Evolutionary conservation across 176 grass and related monocot genomes (phyloP), one percentile per base, ranked within the genome.

Genomic region (Calamus simplicifolius): DNA sequence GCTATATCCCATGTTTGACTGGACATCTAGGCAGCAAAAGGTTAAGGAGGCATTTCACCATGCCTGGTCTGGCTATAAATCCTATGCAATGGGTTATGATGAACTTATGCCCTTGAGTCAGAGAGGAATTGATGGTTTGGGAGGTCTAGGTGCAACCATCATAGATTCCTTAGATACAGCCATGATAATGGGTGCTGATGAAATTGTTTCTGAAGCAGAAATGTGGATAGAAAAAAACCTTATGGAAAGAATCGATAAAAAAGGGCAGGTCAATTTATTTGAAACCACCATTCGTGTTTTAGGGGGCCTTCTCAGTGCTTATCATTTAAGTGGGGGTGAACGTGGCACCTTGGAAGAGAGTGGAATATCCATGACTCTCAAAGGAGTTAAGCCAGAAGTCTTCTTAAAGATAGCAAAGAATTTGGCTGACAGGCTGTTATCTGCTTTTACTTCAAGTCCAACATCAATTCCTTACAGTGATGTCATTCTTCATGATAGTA

Each of bases 281-380:
- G 87, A 97, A 80, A 97, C 93, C 27, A 97, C 87, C 48, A 97
- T 97, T 48, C 83, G 93, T 75, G 83, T 97, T 29, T 80, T 97
- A 73, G 93, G 93, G 64, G 93, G 93, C n/a, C 93, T 97, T 80
- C 93, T 97, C 57, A 92, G 93, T 71, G 84, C 93, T 18, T 91
- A 97, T 76, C 93, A 97, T 73, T 85, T 97, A 66, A 92, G 84
- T 69, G 76, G 58, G 57, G 68, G 72, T 31, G 79, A 77, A 31
- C 67, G 72, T 68, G 71, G 63, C 25, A 59, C 54, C 51, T 51
- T 58, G 70, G 65, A 48, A 63, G 35, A 78, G 29, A 75, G 74
- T 64, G 86, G 81, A 56, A 74, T 89, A 83, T 52, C 80, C 58
- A 16, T 66, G 62, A 72, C 73, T 68, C 59, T 54, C 71, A 84